Evolutionary conservation across 2,329 filamentous ascomycete species (phyloP), one percentile per base, ranked within the genome.

Genomic region (Tolypocladium tundrense): DNA sequence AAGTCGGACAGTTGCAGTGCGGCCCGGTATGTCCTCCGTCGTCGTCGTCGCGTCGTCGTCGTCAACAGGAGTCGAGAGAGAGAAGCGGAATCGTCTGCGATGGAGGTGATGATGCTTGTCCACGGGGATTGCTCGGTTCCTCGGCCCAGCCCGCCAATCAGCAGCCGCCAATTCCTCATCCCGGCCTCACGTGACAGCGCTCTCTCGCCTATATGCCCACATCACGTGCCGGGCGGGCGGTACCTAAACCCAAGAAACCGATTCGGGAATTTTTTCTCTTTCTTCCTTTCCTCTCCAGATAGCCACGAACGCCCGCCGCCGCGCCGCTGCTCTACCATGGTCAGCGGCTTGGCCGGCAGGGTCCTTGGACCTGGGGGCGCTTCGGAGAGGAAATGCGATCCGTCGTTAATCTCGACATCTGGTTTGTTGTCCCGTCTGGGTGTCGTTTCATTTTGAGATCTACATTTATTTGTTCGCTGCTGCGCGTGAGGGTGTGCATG

Each of bases 371-470:
- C 65, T 56, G 58, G 65, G 65, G 71, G 68, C 68, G 68, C 65
- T 68, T 76, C 72, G 72, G 66, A 80, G 78, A 80, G 71, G 65
- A 77, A 75, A 69, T 67, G 66, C 61, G 77, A 78, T 80, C 78
- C 76, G 73, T 80, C 78, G 78, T 81, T 81, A 81, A 81, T 81
- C 79, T 77, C 79, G 76, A 72, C 76, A 73, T 65, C 74, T 74
- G 74, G 72, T 72, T 69, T 59, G 62, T 50, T 51, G 57, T 66
- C 70, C 75, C 70, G 73, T 81, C 77, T 76, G 75, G 70, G 71
- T 75, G 73, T 71, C 75, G 79, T 81, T 81, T 81, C 79, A 81
- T 79, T 79, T 74, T 74, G 77, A 78, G 78, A 81, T 81, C 78
- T 79, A 81, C 79, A 81, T 77, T 72, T 61, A 19, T 14, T 60